A percentile compares a stretch with the other conserved stretches of the same genome.
These are phyloP conservation scores for Syzygium aromaticum DNA, from an alignment of 345 rosid species.

Conservation along the genomic window DNA sequence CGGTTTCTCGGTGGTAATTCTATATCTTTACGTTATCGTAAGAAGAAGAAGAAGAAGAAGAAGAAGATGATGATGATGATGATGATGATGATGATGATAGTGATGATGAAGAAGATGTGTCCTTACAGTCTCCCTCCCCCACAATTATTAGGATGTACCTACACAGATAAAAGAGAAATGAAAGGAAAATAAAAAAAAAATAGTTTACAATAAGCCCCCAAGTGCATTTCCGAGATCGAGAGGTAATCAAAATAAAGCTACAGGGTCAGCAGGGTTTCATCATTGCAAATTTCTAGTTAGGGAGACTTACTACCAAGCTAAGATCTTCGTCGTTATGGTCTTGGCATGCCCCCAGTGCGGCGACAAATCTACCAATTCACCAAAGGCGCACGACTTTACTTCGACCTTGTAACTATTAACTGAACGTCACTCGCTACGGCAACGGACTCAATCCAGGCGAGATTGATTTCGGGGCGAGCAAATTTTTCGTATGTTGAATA, in stretches of 20 bases:
- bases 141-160: background rate
- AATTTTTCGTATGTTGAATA: too few species aligned
- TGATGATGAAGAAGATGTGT: background rate
- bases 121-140: too few species aligned
- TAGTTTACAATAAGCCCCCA: background rate
- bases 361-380: fast-evolving
- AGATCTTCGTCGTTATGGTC: fast-evolving
- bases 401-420: fast-evolving
- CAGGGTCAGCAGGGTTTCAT: background rate
- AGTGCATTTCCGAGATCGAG: background rate
- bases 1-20: background rate
- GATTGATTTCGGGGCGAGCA: too few species aligned
- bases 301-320: background rate
- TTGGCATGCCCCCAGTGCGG: fast-evolving
- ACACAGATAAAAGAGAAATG: background rate
- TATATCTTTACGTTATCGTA: fast-evolving
- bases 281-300: background rate
- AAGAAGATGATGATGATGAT: too few species aligned
- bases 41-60: background rate
- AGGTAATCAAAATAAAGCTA: background rate
- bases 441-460: background rate
- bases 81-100: too few species aligned
- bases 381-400: background rate
- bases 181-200: background rate
- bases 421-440: background rate